Evolutionary conservation across 2,329 filamentous ascomycete genomes (phyloP).

Genomic region (Fusarium devonianum): DNA sequence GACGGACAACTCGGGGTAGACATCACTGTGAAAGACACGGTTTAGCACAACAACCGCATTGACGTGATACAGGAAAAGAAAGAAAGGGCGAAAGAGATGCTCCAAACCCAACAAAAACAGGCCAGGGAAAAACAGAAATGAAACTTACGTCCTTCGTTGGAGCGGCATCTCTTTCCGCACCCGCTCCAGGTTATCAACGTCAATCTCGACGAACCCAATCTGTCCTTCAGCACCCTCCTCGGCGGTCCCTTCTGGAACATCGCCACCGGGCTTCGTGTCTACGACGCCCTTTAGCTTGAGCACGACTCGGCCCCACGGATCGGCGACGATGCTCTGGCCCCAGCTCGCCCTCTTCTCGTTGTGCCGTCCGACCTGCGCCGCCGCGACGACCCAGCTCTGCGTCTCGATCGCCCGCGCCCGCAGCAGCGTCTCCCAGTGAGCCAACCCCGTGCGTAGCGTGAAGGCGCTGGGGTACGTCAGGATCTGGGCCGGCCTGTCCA

Average conservation of each 20-base stretch:
- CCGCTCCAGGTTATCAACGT: conserved; percentile 55
- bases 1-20: conserved; percentile 34
- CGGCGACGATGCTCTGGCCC: conserved; percentile 84
- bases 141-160: conserved; percentile 58
- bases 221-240: conserved; percentile 52
- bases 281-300: conserved; percentile 68
- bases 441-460: conserved; percentile 81
- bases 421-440: conserved; percentile 85
- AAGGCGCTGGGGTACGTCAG: conserved; percentile 91
- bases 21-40: conserved; percentile 23
- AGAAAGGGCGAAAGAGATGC: too few species aligned
- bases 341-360: conserved; percentile 82
- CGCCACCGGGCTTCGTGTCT: conserved; percentile 49
- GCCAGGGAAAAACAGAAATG: neutral
- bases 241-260: conserved; percentile 35
- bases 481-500: conserved; percentile 66
- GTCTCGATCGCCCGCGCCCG: conserved; percentile 86
- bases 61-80: conserved; percentile 6
- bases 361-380: conserved; percentile 77
- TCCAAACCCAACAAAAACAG: neutral
- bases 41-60: conserved; percentile 8
- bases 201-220: conserved; percentile 63
- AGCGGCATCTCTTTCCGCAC: conserved; percentile 62
- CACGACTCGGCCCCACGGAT: conserved; percentile 83
- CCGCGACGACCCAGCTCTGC: conserved; percentile 85